Evolutionary conservation across 2,329 filamentous ascomycete genomes (phyloP).

Genomic region (Fusarium sp.): DNA sequence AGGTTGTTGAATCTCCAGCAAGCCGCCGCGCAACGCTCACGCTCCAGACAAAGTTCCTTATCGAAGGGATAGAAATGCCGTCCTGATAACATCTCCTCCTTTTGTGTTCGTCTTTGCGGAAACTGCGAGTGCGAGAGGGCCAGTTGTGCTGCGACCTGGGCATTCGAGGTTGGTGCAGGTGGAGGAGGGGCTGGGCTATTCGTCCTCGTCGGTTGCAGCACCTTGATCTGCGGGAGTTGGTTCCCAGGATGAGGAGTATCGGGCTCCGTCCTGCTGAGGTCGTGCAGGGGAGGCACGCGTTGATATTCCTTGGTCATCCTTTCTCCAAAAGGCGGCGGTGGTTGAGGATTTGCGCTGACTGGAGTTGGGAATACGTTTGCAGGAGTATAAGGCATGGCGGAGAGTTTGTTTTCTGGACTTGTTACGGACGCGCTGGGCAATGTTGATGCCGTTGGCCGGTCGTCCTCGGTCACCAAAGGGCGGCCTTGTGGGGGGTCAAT

Average conservation of each 20-base stretch:
- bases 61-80: constrained; percentile 85
- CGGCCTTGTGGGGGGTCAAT: constrained; percentile 73
- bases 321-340: constrained; percentile 59
- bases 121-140: constrained; percentile 69
- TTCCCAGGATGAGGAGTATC: constrained; percentile 65
- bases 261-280: constrained; percentile 67
- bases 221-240: constrained; percentile 68
- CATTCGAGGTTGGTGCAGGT: constrained; percentile 57
- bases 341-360: constrained; percentile 67
- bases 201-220: constrained; percentile 64
- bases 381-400: constrained; percentile 66
- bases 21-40: constrained; percentile 84
- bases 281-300: constrained; percentile 71
- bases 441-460: constrained; percentile 69
- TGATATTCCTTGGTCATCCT: constrained; percentile 69
- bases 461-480: constrained; percentile 67
- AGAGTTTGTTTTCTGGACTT: constrained; percentile 73
- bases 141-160: constrained; percentile 69
- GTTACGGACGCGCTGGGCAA: constrained; percentile 68
- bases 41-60: constrained; percentile 81
- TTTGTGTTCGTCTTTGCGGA: constrained; percentile 71
- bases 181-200: constrained; percentile 59
- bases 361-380: constrained; percentile 72
- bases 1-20: constrained; percentile 87
- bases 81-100: constrained; percentile 89